A percentile compares a stretch with the other conserved stretches of the same genome.
Evolutionary conservation across 768 basidiomycete genomes (phyloP).

Genomic region (Naganishia friedmannii): DNA sequence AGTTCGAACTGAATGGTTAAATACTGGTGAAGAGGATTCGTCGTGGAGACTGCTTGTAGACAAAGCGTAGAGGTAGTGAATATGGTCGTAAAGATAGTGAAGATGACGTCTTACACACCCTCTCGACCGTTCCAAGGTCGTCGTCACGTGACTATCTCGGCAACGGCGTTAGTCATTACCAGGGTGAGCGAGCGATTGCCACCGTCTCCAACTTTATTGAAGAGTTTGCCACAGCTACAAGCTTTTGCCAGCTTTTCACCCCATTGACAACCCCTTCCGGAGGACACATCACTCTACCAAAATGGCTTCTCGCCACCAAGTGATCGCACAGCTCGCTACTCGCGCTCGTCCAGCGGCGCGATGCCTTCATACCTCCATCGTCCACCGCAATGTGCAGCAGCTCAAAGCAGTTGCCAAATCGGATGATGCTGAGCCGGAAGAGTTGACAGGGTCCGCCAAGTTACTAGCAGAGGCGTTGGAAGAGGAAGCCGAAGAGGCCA

Average conservation of each 20-base stretch:
- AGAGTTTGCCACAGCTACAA: neutral
- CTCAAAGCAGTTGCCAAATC: neutral
- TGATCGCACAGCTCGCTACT: neutral
- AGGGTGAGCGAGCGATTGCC: neutral
- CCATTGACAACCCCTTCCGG: too few species aligned
- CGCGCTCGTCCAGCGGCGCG: neutral
- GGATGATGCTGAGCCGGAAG: neutral
- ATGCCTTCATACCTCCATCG: neutral
- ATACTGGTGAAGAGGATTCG: too few species aligned
- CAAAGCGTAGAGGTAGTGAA: too few species aligned
- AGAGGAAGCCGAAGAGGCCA: conserved; percentile 36
- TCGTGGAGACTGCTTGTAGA: too few species aligned
- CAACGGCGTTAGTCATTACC: neutral
- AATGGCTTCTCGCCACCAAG: neutral
- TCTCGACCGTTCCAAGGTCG: too few species aligned
- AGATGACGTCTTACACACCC: too few species aligned
- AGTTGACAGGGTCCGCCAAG: conserved; percentile 54
- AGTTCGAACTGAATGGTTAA: too few species aligned
- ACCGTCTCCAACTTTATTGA: neutral
- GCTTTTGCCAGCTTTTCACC: neutral
- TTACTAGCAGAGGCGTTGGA: conserved; percentile 66
- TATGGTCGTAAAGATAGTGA: too few species aligned
- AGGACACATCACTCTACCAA: too few species aligned
- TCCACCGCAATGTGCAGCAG: neutral
- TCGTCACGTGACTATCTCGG: neutral